phyloP scores from a whole-genome alignment of 2,329 filamentous ascomycete species.

The Aquanectria penicillioides region DNA sequence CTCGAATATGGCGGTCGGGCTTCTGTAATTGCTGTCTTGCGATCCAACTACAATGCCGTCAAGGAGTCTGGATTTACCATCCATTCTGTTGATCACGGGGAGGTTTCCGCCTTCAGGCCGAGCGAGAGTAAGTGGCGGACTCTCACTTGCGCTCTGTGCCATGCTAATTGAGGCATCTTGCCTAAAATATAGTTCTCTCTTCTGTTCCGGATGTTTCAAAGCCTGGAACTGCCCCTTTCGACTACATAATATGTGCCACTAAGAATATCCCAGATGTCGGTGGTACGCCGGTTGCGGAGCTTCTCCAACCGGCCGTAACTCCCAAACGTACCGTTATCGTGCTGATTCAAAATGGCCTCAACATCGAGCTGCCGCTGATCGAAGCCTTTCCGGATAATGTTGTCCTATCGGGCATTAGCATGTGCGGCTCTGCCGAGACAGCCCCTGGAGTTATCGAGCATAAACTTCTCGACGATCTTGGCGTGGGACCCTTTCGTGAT shows the following conservation, averaged over 20 bases:
- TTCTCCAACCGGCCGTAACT: conserved; percentile 36
- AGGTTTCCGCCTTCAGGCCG: conserved; percentile 31
- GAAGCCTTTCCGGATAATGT: conserved; percentile 32
- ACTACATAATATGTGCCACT: conserved; percentile 38
- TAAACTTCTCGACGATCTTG: conserved; percentile 33
- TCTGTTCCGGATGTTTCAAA: conserved; percentile 33
- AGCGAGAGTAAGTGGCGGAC: conserved; percentile 36
- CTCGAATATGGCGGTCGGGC: conserved; percentile 34
- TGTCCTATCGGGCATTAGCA: conserved; percentile 39
- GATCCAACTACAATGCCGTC: conserved; percentile 37
- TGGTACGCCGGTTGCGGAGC: conserved; percentile 24
- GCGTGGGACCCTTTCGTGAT: conserved; percentile 34
- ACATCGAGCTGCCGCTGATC: conserved; percentile 35
- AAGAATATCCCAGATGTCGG: conserved; percentile 38
- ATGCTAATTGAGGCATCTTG: too few relatives aligned
- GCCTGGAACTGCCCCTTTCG: conserved; percentile 28
- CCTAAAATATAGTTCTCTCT: conserved; percentile 25
- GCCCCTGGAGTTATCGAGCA: conserved; percentile 34
- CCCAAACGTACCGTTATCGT: conserved; percentile 31
- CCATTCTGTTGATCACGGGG: conserved; percentile 37
- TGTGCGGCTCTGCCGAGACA: conserved; percentile 40
- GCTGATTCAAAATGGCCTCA: conserved; percentile 39
- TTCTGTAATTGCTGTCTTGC: conserved; percentile 37
- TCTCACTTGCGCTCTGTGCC: too few relatives aligned
- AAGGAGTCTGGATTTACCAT: conserved; percentile 36